Evolutionary conservation across 2,329 filamentous ascomycete species (phyloP), one percentile per base, ranked within the genome.

Genomic region (Diaporthe batatas): DNA sequence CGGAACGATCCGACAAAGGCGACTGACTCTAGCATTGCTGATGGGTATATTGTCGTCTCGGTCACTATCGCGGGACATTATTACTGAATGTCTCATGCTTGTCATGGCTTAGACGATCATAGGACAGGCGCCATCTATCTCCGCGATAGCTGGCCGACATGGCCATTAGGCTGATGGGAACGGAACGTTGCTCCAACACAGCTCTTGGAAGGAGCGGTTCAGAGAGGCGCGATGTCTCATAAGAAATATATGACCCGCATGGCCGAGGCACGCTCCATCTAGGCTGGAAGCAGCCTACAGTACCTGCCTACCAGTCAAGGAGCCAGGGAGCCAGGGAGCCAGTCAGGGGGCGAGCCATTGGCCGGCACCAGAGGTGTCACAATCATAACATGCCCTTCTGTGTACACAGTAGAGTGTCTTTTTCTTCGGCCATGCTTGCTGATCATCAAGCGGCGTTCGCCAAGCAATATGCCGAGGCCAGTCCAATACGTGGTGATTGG

Each of bases 401-500:
- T 39, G 12, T 42, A 14, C 10, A 32, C n/a, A n/a, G n/a, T n/a
- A n/a, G n/a, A n/a, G n/a, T n/a, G 44, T 36, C 6, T 49, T 25
- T 34, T 12, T 23, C 21, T 32, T 44, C 32, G 42, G 25, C 59
- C 44, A 65, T 51, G 44, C 62, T 65, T 51, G 62, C 21, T 65
- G 62, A 51, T 65, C 47, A 29, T 53, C 47, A 53, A 39, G 62
- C 62, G 47, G 62, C 62, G 62, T 67, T 67, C 68, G 68, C 68
- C 57, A 49, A 64, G 44, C 34, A 62, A 53, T 71, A 53, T 55
- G 72, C 72, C 72, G 72, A 73, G 64, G 32, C 68, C 25, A 67
- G 53, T 32, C 8, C 34, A 34, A 29, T 18, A n/a, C n/a, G 42
- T 49, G 34, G 23, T 73, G 68, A 75, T 75, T 75, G 73, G 73